Base-by-base conservation (phyloP, 2,329 filamentous ascomycete genomes). In the Fusarium sarcochroum region DNA sequence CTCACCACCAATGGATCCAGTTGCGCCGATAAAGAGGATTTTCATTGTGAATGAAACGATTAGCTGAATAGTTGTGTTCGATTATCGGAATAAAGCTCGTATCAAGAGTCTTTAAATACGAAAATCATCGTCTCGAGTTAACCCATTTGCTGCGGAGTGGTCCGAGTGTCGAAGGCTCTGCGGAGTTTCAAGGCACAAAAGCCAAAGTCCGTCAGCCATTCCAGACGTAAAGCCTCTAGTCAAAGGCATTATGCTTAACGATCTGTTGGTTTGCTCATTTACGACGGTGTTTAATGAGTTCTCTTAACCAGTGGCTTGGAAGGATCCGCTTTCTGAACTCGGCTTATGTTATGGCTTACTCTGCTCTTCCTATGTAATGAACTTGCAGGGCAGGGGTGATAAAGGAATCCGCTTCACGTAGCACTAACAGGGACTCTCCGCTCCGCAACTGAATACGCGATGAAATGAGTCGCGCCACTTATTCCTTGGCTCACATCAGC, bases 1-100 rank as follows among this genome's bases (percentile, higher is more conserved):
- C 48, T 73, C 75, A 46, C 77, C 57, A 47, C 78, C 79, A 42
- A 80, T 79, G 7, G 66, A 72, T 2, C 78, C 78, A 14, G 70
- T 77, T 1, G 77, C 79, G 30, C 78, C 78, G 15, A 72, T 69
- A 17, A 80, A 70, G 38, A 80, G 77, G 50, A 80, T 59, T 50
- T 80, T 80, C 78, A 80, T 80, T 30, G 9, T 50, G 51, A 35
- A 30, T 5, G 27, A 3, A 11, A 13, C 3, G 27, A 5, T 30
- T 30, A 30, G 10, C 13, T 11, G 27, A 13, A 30, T 30, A 1
- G 3, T 11, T 30, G 27, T 30, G 5, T 10, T 30, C 27, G 13
- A 30, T 11, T 11, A 4, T 11, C 4, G 10, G 27, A 13, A 30
- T 4, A 27, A 27, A 11, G 5, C 9, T 30, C 10, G 27, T 30